Percentiles rank a stretch among this genome's conserved stretches.
Evolutionary conservation across 805 yeast genomes (phyloP).

Genomic region (Candida ficus): DNA sequence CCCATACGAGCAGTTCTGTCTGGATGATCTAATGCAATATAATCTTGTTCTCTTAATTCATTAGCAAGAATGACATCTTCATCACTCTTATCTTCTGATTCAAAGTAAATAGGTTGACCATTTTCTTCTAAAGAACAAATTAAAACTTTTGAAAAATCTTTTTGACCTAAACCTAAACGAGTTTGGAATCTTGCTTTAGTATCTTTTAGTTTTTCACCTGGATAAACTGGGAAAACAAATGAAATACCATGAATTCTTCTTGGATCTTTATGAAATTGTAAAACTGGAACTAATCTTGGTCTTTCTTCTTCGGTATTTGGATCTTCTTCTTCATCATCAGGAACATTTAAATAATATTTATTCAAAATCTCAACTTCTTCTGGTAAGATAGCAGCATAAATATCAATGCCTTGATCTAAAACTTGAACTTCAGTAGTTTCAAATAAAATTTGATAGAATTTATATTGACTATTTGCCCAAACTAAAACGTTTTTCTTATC

Average conservation of each 20-base stretch:
- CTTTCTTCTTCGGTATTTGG: constrained; percentile 16
- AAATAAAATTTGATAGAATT: constrained; percentile 32
- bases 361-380: constrained; percentile 29
- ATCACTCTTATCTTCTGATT: constrained; percentile 24
- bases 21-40: constrained; percentile 81
- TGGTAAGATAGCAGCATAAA: constrained; percentile 46
- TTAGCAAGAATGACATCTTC: constrained; percentile 53
- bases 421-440: constrained; percentile 34
- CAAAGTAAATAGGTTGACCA: constrained; percentile 34
- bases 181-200: constrained; percentile 65
- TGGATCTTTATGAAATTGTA: constrained; percentile 72
- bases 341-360: constrained; percentile 16
- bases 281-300: constrained; percentile 53
- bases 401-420: constrained; percentile 30
- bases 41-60: constrained; percentile 43
- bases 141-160: constrained; percentile 72
- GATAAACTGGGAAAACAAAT: constrained; percentile 66
- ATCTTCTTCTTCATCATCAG: constrained; percentile 16
- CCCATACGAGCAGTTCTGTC: constrained; percentile 65
- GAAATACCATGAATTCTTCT: constrained; percentile 76
- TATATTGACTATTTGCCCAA: constrained; percentile 45
- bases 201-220: constrained; percentile 57
- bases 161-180: constrained; percentile 69
- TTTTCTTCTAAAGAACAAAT: constrained; percentile 35
- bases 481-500: constrained; percentile 43